phyloP scores from a whole-genome alignment of 768 basidiomycete species.

The Amanita subjunquillea region DNA sequence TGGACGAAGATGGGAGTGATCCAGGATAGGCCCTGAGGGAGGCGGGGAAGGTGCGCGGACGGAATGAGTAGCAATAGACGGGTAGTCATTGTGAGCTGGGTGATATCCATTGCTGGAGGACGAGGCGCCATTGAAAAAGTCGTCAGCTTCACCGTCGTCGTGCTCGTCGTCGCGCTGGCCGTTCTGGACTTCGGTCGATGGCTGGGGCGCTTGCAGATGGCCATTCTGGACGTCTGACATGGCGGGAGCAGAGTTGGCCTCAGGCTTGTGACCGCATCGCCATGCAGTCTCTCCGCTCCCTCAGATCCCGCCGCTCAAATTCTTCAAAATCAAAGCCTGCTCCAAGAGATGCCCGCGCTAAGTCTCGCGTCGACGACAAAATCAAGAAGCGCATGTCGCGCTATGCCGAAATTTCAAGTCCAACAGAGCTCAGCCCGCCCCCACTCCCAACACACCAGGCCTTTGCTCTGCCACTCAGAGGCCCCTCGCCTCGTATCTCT shows the following conservation, averaged over 20 bases:
- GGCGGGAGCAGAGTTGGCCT: constrained; percentile 4
- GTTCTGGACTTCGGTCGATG: background rate
- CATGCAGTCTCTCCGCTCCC: constrained; percentile 50
- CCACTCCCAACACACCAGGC: constrained; percentile 43
- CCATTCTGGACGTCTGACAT: background rate
- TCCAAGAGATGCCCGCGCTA: constrained; percentile 32
- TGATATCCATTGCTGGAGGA: constrained; percentile 14
- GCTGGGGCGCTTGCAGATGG: constrained; percentile 9
- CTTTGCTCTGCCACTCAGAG: constrained; percentile 21
- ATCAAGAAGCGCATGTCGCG: constrained; percentile 97
- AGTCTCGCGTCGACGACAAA: constrained; percentile 69
- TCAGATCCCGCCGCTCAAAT: constrained; percentile 39
- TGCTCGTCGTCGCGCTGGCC: constrained; percentile 27
- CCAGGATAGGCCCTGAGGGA: constrained; percentile 60
- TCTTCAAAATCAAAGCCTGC: constrained; percentile 20
- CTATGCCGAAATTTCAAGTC: constrained; percentile 79
- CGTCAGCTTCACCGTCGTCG: constrained; percentile 35
- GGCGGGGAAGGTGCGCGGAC: constrained; percentile 60
- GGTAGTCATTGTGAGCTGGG: constrained; percentile 14
- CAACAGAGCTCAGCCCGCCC: constrained; percentile 41
- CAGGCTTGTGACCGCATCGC: constrained; percentile 8
- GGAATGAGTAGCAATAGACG: constrained; percentile 38
- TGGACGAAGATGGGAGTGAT: constrained; percentile 88
- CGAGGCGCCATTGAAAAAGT: constrained; percentile 32
- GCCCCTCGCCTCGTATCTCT: constrained; percentile 16